These are phyloP conservation scores for Pseudogymnoascus sp. DNA, from an alignment of 2,329 filamentous ascomycete genomes.

Conservation along the genomic window DNA sequence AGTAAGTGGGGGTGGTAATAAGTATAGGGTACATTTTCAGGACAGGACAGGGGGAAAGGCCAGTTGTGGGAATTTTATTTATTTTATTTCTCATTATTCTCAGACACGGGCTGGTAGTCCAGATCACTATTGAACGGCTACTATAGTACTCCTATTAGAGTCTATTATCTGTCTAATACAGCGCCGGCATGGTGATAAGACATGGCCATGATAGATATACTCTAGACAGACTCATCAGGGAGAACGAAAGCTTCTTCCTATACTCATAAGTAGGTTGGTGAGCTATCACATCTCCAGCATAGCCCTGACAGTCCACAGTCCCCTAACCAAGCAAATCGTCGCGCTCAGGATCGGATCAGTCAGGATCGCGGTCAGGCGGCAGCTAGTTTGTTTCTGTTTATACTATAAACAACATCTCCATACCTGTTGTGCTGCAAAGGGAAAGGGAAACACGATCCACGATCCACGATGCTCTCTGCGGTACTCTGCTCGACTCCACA, in stretches of 20 bases:
- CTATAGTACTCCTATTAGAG: no score
- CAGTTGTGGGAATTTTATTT: constrained; percentile 5
- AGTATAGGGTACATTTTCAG: neutral
- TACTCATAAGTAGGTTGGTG: neutral
- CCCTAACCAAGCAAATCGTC: neutral
- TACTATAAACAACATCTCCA: neutral
- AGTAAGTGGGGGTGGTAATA: neutral
- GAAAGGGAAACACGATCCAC: no score
- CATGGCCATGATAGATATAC: no score
- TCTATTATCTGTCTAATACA: no score
- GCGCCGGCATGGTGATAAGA: neutral
- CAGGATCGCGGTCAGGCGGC: neutral
- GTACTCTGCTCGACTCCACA: neutral
- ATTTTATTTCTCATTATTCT: no score
- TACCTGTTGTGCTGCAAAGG: neutral
- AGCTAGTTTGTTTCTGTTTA: no score
- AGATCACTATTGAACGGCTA: no score
- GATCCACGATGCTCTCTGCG: no score
- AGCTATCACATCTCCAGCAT: neutral
- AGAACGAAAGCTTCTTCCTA: neutral
- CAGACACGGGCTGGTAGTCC: neutral
- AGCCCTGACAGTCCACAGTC: neutral
- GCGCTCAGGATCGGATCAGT: neutral
- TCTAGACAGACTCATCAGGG: neutral
- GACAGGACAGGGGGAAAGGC: neutral